A percentile compares a stretch with the other conserved stretches of the same genome.
Evolutionary conservation across 768 basidiomycete species (phyloP).

Genomic region (Boletellus ananas): DNA sequence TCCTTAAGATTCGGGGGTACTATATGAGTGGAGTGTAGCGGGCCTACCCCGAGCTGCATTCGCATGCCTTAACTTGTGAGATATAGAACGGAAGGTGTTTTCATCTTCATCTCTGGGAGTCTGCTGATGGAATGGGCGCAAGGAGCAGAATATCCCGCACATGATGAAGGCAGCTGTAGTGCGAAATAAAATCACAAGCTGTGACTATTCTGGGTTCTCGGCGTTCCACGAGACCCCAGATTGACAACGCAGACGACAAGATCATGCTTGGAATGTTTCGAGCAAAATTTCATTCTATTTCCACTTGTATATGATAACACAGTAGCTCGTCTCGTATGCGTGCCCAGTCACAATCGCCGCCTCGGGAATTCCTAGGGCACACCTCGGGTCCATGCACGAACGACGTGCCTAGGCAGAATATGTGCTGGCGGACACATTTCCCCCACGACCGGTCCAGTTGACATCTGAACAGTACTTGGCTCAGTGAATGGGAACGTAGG

Average conservation of each 20-base stretch:
- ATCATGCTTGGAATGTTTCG: background rate
- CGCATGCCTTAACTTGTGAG: constrained; percentile 38
- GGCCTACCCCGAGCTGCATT: constrained; percentile 57
- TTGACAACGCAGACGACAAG: background rate
- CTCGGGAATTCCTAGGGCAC: background rate
- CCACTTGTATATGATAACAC: constrained; percentile 10
- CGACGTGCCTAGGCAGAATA: constrained; percentile 59
- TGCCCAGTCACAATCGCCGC: constrained; percentile 11
- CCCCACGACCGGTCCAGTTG: constrained; percentile 99
- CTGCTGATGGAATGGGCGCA: constrained; percentile 20
- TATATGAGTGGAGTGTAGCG: background rate
- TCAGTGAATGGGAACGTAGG: background rate
- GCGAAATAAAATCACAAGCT: background rate
- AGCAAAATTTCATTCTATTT: constrained; percentile 8
- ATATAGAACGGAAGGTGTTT: constrained; percentile 18
- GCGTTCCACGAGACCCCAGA: too few relatives aligned
- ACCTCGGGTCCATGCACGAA: background rate
- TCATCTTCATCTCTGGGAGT: constrained; percentile 2
- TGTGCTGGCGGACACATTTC: constrained; percentile 85
- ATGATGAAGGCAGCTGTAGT: constrained; percentile 34
- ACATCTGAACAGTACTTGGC: constrained; percentile 53
- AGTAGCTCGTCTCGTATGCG: constrained; percentile 14
- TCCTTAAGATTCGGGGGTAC: constrained; percentile 1
- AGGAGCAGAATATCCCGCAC: constrained; percentile 69
- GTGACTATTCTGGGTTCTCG: background rate